Conservation (phyloP, 371 early-diverging fungal genomes). For the Capillidium heterosporum region DNA sequence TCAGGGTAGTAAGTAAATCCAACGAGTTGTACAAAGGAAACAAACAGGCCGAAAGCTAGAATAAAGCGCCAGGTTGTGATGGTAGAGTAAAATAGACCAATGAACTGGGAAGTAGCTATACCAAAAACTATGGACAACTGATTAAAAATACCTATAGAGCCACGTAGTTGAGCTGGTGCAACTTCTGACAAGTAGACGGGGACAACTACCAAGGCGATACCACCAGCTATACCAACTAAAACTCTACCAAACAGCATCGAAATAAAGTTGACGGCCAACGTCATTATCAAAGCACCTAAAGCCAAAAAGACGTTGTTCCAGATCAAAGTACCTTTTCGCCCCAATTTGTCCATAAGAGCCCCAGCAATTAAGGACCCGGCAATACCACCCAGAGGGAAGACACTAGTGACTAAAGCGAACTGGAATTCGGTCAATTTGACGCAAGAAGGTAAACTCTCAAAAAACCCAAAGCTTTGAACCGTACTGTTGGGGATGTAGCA, state of each 20-base stretch:
- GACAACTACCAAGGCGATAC: conserved; percentile 60
- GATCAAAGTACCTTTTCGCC: conserved; percentile 51
- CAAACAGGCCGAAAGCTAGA: conserved; percentile 26
- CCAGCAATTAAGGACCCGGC: conserved; percentile 60
- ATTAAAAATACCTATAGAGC: conserved; percentile 51
- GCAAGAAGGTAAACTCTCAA: conserved; percentile 32
- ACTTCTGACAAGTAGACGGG: conserved; percentile 79
- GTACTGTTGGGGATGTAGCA: conserved; percentile 13
- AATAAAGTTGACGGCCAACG: conserved; percentile 23
- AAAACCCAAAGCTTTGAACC: neutral
- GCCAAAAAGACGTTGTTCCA: conserved; percentile 37
- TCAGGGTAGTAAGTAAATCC: conserved; percentile 56
- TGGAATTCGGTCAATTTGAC: conserved; percentile 61
- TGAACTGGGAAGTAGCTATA: conserved; percentile 42
- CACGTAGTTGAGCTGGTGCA: conserved; percentile 50
- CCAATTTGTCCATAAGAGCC: conserved; percentile 40
- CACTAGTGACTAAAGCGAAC: conserved; percentile 48
- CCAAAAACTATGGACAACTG: conserved; percentile 73
- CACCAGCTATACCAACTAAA: conserved; percentile 68
- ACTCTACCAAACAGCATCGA: conserved; percentile 57
- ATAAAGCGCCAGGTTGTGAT: conserved; percentile 43
- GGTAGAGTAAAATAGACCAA: conserved; percentile 39
- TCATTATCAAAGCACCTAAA: conserved; percentile 43
- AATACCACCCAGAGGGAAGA: conserved; percentile 62
- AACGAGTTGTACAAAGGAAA: conserved; percentile 37